These are phyloP conservation scores for Collybiopsis luxurians DNA, from an alignment of 768 basidiomycete genomes.

Conservation along the genomic window DNA sequence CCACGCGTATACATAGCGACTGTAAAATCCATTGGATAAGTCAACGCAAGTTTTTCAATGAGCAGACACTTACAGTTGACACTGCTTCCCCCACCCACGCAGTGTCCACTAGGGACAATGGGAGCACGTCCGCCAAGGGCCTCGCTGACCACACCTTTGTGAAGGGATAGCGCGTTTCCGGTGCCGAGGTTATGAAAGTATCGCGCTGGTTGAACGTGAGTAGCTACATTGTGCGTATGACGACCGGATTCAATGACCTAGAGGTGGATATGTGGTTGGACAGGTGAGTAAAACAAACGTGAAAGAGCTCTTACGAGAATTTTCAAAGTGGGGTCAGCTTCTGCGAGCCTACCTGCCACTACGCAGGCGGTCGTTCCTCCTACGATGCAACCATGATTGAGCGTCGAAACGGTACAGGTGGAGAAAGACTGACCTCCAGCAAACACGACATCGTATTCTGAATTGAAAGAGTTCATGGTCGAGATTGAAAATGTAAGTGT, in stretches of 20 bases:
- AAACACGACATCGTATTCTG: constrained; percentile 31
- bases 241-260: constrained; percentile 37
- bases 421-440: constrained; percentile 26
- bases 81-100: constrained; percentile 45
- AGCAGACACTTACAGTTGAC: constrained; percentile 37
- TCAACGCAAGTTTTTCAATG: too few species aligned
- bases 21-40: neutral
- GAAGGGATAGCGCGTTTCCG: constrained; percentile 32
- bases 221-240: constrained; percentile 29
- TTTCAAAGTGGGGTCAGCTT: constrained; percentile 33
- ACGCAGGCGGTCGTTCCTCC: constrained; percentile 38
- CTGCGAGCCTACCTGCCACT: constrained; percentile 34
- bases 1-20: constrained; percentile 41
- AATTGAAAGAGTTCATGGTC: too few species aligned
- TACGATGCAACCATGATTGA: neutral
- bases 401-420: neutral
- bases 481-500: too few species aligned
- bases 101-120: constrained; percentile 30
- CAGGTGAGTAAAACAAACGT: neutral
- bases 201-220: constrained; percentile 39
- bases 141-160: constrained; percentile 30
- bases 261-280: neutral
- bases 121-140: constrained; percentile 27
- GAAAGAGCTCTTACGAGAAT: constrained; percentile 27
- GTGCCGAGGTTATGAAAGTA: constrained; percentile 29